These are phyloP conservation scores for Fusarium sambucinum DNA, from an alignment of 2,329 filamentous ascomycete genomes.

Conservation along the genomic window DNA sequence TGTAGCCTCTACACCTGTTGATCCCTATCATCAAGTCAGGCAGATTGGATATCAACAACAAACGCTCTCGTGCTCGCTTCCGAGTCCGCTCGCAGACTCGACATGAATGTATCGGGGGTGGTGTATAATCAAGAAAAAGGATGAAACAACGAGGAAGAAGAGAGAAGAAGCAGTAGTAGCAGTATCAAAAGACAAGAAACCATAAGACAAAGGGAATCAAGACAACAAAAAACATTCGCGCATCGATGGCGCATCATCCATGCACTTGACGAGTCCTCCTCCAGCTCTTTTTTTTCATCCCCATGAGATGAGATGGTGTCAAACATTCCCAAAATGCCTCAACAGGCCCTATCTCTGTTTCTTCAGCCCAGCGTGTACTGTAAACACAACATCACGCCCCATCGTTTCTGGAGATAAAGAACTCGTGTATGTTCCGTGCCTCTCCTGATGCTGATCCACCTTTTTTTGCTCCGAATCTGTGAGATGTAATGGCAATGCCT, in stretches of 20 bases:
- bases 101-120: slow-evolving; percentile 50
- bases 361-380: slow-evolving; percentile 30
- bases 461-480: slow-evolving; percentile 51
- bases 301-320: slow-evolving; percentile 16
- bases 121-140: slow-evolving; percentile 53
- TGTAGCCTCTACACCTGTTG: slow-evolving; percentile 46
- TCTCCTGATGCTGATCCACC: slow-evolving; percentile 46
- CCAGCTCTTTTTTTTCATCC: slow-evolving; percentile 24
- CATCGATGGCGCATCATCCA: slow-evolving; percentile 40
- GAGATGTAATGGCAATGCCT: slow-evolving; percentile 50
- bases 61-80: slow-evolving; percentile 48
- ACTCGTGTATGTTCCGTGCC: slow-evolving; percentile 41
- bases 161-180: slow-evolving; percentile 27
- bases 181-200: slow-evolving; percentile 45
- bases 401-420: slow-evolving; percentile 39
- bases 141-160: slow-evolving; percentile 41
- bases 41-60: slow-evolving; percentile 47
- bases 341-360: slow-evolving; percentile 15
- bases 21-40: slow-evolving; percentile 39
- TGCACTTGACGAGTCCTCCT: slow-evolving; percentile 27
- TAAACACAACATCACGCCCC: slow-evolving; percentile 31
- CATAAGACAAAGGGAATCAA: slow-evolving; percentile 50
- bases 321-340: slow-evolving; percentile 10
- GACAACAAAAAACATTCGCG: slow-evolving; percentile 37
- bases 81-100: slow-evolving; percentile 52